Conservation (phyloP, 2,329 filamentous ascomycete genomes). For the Botrytis squamosa region DNA sequence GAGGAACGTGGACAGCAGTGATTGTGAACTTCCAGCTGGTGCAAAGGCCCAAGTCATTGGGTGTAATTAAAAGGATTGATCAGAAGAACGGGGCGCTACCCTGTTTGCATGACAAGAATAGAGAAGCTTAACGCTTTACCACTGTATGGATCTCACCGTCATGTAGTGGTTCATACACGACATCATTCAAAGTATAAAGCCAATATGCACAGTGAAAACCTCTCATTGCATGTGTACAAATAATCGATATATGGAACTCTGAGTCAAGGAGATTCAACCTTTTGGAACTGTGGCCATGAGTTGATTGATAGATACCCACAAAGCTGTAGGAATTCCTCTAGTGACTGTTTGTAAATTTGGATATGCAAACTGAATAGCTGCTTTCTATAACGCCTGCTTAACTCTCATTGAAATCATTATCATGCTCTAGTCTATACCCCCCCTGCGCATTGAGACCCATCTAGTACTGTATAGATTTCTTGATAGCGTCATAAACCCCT, state of each 20-base stretch:
- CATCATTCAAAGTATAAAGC: neutral
- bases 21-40: too few relatives aligned
- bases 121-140: neutral
- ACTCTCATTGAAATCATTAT: neutral
- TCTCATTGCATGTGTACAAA: neutral
- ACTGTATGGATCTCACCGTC: neutral
- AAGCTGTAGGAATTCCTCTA: neutral
- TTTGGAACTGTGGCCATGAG: neutral
- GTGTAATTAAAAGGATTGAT: too few relatives aligned
- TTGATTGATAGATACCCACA: neutral
- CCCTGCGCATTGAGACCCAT: neutral
- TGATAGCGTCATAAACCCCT: constrained; percentile 41
- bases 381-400: neutral
- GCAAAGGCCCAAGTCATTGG: too few relatives aligned
- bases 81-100: too few relatives aligned
- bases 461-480: constrained; percentile 37
- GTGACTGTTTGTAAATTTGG: neutral
- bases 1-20: too few relatives aligned
- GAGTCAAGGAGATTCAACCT: neutral
- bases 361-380: neutral
- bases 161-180: neutral
- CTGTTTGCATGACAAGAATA: neutral
- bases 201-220: neutral
- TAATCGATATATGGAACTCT: neutral
- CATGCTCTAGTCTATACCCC: neutral